Evolutionary conservation across 2,329 filamentous ascomycete species (phyloP).

Genomic region (Trichoderma harzianum): DNA sequence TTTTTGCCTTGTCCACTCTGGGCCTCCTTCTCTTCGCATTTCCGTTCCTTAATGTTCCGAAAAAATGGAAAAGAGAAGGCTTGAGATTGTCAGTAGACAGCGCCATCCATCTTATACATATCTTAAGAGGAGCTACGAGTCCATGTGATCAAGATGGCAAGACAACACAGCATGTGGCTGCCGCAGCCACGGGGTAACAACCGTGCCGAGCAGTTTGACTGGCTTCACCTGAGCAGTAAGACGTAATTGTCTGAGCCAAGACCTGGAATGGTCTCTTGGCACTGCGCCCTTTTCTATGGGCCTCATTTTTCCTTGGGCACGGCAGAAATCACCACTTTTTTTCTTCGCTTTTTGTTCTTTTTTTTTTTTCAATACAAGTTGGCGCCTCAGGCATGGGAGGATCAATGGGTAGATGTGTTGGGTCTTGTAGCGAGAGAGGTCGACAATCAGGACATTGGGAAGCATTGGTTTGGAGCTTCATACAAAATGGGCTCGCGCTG

Average conservation of each 20-base stretch:
- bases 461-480: neutral
- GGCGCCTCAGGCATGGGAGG: neutral
- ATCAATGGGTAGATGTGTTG: neutral
- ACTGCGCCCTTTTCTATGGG: constrained; percentile 10
- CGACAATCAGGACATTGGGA: neutral
- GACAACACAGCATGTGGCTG: constrained; percentile 22
- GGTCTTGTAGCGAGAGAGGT: neutral
- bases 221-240: constrained; percentile 24
- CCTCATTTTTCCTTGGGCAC: constrained; percentile 1
- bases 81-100: neutral
- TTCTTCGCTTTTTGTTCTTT: neutral
- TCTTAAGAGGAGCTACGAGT: neutral
- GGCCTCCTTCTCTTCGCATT: neutral
- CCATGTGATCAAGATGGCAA: constrained; percentile 14
- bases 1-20: neutral
- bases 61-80: neutral
- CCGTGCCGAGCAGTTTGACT: constrained; percentile 27
- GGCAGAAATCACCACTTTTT: neutral
- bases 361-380: neutral
- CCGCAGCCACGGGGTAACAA: constrained; percentile 31
- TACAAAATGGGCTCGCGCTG: constrained; percentile 2
- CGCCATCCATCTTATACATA: constrained; percentile 13
- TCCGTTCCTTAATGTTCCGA: neutral
- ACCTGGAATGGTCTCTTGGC: constrained; percentile 31
- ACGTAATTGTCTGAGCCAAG: constrained; percentile 28